These are phyloP conservation scores for Colletotrichum sp. DNA, from an alignment of 2,329 filamentous ascomycete genomes.

Conservation along the genomic window DNA sequence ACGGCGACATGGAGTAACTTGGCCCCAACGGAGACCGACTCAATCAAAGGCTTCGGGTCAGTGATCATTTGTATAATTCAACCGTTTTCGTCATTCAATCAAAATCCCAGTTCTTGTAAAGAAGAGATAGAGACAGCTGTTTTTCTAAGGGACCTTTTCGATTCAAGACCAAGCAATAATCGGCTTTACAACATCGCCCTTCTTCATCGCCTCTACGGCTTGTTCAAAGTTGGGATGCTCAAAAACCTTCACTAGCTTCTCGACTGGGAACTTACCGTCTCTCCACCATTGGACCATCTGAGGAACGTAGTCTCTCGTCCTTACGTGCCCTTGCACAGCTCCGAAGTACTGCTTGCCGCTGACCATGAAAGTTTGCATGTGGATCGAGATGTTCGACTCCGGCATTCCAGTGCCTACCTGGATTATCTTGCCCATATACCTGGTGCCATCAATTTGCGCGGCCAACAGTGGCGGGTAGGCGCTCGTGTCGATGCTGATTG, in stretches of 20 bases:
- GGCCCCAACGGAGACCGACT: not conserved
- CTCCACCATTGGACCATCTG: slow-evolving; percentile 36
- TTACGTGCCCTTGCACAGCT: slow-evolving; percentile 30
- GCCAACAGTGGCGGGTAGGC: slow-evolving; percentile 44
- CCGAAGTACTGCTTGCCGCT: slow-evolving; percentile 53
- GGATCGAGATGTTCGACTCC: slow-evolving; percentile 44
- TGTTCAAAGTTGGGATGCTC: slow-evolving; percentile 32
- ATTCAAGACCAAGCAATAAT: slow-evolving; percentile 18
- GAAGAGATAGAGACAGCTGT: not conserved
- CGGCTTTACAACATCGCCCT: slow-evolving; percentile 14
- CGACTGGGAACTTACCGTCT: slow-evolving; percentile 37
- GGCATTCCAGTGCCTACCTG: slow-evolving; percentile 54
- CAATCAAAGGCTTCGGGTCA: not conserved
- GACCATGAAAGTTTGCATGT: slow-evolving; percentile 50
- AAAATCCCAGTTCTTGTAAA: not conserved
- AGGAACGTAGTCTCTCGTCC: slow-evolving; percentile 44
- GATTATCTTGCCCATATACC: slow-evolving; percentile 51
- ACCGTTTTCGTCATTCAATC: accelerated
- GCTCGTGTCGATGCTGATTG: slow-evolving; percentile 55
- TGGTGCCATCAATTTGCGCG: slow-evolving; percentile 44
- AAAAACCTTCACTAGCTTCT: slow-evolving; percentile 37
- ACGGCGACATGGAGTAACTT: not conserved
- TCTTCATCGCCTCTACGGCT: slow-evolving; percentile 35
- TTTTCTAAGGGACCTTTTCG: not conserved
- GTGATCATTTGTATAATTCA: accelerated